Base-by-base conservation (phyloP, 192 early-diverging fungal species). In the Umbelopsis sp. region DNA sequence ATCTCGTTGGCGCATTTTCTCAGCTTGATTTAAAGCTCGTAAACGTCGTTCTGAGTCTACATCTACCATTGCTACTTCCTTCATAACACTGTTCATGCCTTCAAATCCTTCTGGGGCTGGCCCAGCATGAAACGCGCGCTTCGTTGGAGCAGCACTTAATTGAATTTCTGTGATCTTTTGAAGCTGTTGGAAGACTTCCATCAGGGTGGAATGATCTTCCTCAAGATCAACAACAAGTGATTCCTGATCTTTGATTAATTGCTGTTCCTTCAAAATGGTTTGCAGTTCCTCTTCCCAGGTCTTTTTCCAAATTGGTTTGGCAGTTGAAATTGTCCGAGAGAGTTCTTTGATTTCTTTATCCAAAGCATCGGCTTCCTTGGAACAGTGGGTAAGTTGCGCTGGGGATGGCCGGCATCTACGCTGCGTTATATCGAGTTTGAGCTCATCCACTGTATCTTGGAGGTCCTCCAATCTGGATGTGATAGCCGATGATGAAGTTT, bases 281-380 rank as follows among this genome's bases (percentile, higher is more conserved):
- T 95, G 90, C 49, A 95, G 74, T 74, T 95, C 93, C 10, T 88
- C 87, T 71, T 93, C 92, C 93, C 93, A 95, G 1, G 86, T 91
- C 77, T 88, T 88, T 65, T 92, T 93, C 92, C 92, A 93, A 7
- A 83, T 82, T n/a, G 88, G 81, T 46, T 89, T 82, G 13, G 88
- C 80, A 0, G 86, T 83, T 50, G 80, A 76, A 47, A 95, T 90
- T 49, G 85, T 86, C 21, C 78, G 61, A 2, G 87, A 72, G 12
- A 92, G 83, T 25, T 82, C 79, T 15, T 74, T 67, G 16, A 88
- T 84, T 25, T 88, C 89, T 6, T 78, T 41, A 2, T 46, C 78
- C 23, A 93, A 67, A 21, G 75, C 79, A 21, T 69, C 73, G 27
- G 86, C 83, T 50, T 92, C 87, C 8, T 80, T 66, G 13, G 73